Conservation (phyloP, 2,329 filamentous ascomycete genomes). For the Stemphylium vesicarium region DNA sequence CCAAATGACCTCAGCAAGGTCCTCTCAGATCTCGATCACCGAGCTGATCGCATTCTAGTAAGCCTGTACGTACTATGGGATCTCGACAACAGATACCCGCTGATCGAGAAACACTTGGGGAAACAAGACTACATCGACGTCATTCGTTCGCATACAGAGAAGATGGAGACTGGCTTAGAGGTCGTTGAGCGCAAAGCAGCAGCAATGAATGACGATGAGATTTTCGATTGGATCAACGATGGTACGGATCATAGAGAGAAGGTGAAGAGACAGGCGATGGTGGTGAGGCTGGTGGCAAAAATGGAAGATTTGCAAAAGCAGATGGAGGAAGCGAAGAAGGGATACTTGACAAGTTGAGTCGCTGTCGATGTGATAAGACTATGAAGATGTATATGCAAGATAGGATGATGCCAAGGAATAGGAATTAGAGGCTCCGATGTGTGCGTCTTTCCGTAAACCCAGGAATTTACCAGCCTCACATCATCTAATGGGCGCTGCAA, state of each 20-base stretch:
- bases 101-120: not conserved
- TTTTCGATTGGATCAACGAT: conserved; percentile 6
- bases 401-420: not conserved
- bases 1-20: not conserved
- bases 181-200: conserved; percentile 1
- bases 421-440: not conserved
- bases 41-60: conserved; percentile 4
- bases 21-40: conserved; percentile 4
- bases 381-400: too few relatives aligned
- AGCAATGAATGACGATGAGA: conserved; percentile 1
- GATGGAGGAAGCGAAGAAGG: conserved; percentile 1
- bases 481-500: too few relatives aligned
- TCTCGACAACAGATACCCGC: not conserved
- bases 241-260: not conserved
- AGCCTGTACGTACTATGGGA: conserved; percentile 8
- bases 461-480: not conserved
- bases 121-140: conserved; percentile 6
- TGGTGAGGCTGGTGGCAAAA: not conserved
- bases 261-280: not conserved
- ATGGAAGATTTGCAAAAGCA: conserved; percentile 3
- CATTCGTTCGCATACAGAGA: not conserved
- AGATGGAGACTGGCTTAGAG: conserved; percentile 8
- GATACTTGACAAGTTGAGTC: not conserved
- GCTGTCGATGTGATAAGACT: too few relatives aligned
- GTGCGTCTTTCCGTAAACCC: not conserved